Conservation (phyloP, 2,329 filamentous ascomycete genomes). For the Pyricularia pennisetigena region DNA sequence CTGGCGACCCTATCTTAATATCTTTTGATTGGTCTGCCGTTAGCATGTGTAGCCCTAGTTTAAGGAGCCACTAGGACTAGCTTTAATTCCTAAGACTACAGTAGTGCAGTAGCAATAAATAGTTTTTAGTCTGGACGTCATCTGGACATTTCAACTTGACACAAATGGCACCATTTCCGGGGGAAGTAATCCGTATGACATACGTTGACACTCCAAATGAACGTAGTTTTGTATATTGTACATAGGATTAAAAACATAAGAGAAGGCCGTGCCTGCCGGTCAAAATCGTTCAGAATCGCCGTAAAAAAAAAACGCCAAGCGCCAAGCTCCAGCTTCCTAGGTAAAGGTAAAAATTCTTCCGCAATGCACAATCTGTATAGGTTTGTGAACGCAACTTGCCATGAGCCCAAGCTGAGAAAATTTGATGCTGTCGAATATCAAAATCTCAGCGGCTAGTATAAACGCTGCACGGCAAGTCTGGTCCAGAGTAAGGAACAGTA, state of each 20-base stretch:
- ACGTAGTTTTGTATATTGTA: neutral
- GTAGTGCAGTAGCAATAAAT: neutral
- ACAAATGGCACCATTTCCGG: neutral
- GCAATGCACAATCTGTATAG: neutral
- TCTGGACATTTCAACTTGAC: neutral
- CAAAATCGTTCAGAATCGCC: neutral
- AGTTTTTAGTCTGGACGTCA: neutral
- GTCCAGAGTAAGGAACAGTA: neutral
- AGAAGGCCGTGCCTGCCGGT: neutral
- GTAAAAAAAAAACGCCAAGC: neutral
- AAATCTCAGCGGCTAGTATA: neutral
- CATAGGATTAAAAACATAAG: slow-evolving; percentile 1
- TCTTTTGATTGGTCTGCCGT: neutral
- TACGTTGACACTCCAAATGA: neutral
- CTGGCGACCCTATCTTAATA: slow-evolving; percentile 21
- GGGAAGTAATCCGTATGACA: neutral
- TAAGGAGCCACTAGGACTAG: neutral
- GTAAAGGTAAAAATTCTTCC: neutral
- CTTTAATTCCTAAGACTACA: neutral
- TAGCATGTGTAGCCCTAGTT: neutral
- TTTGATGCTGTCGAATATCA: neutral
- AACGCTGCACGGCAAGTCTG: neutral
- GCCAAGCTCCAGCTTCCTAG: neutral
- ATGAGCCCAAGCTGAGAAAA: neutral
- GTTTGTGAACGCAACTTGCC: neutral